A percentile compares a stretch with the other conserved stretches of the same genome.
Evolutionary conservation across 129 eudicot genomes (phyloP).

Genomic region (Saposhnikovia divaricata): DNA sequence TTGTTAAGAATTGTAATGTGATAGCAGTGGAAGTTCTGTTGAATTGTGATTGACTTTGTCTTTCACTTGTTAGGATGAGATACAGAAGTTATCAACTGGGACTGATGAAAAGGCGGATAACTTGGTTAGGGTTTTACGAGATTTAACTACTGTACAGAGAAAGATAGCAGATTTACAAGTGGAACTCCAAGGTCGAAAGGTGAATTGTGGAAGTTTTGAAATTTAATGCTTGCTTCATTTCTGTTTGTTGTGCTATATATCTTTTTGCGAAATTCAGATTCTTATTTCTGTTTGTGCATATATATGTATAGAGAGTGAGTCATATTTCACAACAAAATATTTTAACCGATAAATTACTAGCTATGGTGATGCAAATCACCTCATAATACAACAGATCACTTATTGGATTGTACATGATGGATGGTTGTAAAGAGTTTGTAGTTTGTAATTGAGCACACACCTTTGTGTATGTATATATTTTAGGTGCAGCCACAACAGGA

Average conservation of each 20-base stretch:
- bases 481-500: not conserved
- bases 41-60: not conserved
- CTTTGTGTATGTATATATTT: no score
- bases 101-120: conserved; percentile 75
- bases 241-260: not conserved
- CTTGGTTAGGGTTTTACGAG: conserved; percentile 79
- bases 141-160: conserved; percentile 83
- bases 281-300: not conserved
- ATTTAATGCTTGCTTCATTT: not conserved
- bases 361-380: not conserved
- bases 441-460: not conserved
- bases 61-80: conserved; percentile 51
- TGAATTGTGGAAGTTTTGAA: conserved; percentile 17
- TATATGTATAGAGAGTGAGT: not conserved
- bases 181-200: conserved; percentile 98
- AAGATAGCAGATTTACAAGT: conserved; percentile 96
- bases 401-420: not conserved
- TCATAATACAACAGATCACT: not conserved
- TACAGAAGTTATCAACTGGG: conserved; percentile 49
- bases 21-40: not conserved
- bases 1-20: not conserved
- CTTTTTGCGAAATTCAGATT: not conserved
- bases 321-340: not conserved
- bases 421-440: not conserved
- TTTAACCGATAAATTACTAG: not conserved